A percentile compares a stretch with the other conserved stretches of the same genome.
Evolutionary conservation across 1,284 basidiomycete species (phyloP).

Genomic region (Ustilago bromivora): DNA sequence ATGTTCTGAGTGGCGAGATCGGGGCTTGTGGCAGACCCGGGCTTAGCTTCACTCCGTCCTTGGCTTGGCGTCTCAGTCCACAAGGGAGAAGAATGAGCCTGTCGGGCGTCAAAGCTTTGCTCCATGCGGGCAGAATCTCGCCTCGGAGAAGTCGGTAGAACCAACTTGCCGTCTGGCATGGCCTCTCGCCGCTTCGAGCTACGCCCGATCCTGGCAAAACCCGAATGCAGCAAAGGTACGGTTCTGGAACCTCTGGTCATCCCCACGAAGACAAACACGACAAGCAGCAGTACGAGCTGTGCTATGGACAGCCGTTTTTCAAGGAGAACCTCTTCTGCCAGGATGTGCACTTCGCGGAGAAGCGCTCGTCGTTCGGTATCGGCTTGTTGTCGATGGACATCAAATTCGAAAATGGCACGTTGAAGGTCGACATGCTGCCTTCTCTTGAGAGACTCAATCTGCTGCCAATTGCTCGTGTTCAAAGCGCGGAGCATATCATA

Average conservation of each 20-base stretch:
- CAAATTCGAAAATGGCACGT: constrained; percentile 78
- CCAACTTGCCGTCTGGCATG: constrained; percentile 11
- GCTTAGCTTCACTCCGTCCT: background rate
- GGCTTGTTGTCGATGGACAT: constrained; percentile 77
- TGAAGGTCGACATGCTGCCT: constrained; percentile 73
- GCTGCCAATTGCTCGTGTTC: constrained; percentile 72
- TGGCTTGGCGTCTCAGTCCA: constrained; percentile 5
- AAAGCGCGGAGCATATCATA: constrained; percentile 77
- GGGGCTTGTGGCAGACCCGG: background rate
- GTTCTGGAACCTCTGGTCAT: constrained; percentile 81
- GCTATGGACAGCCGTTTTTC: constrained; percentile 86
- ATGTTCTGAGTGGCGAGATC: background rate
- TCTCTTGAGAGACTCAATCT: constrained; percentile 70
- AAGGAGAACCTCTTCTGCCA: constrained; percentile 82
- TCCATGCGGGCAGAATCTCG: constrained; percentile 12
- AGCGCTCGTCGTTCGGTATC: constrained; percentile 80
- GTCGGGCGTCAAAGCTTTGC: constrained; percentile 5
- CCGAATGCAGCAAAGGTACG: constrained; percentile 54
- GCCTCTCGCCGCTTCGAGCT: constrained; percentile 23
- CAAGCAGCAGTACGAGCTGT: constrained; percentile 81
- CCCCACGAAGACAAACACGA: constrained; percentile 83
- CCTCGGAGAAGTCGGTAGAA: constrained; percentile 19
- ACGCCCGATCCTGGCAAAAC: constrained; percentile 42
- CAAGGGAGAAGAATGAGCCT: constrained; percentile 2
- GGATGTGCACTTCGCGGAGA: constrained; percentile 76